Conservation (phyloP, 1,284 basidiomycete species). For the Sporisorium iseilematis-ciliati region DNA sequence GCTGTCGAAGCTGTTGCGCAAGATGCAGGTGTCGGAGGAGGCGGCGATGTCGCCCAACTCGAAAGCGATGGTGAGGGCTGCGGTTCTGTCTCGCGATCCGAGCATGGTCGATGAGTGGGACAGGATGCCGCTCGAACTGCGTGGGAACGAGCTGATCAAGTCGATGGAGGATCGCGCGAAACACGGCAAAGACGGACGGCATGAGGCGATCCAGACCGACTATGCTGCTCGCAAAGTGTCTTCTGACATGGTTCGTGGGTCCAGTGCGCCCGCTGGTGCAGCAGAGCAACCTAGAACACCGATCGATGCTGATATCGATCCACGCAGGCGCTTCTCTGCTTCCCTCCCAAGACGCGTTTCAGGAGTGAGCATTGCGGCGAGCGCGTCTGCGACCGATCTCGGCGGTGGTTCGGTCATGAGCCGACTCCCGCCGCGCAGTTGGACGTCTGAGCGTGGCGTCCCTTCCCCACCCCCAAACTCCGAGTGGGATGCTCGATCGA, state of each 20-base stretch:
- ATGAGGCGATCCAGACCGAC: constrained; percentile 38
- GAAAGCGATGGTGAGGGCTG: constrained; percentile 26
- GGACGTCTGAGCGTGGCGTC: constrained; percentile 49
- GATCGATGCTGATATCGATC: constrained; percentile 23
- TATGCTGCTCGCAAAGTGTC: constrained; percentile 11
- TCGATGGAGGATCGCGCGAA: constrained; percentile 44
- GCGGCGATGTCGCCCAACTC: constrained; percentile 33
- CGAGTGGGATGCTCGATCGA: constrained; percentile 45
- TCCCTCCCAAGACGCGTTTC: constrained; percentile 31
- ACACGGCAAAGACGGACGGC: constrained; percentile 40
- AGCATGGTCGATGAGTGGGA: constrained; percentile 37
- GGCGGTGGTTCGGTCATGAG: constrained; percentile 29
- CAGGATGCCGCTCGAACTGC: constrained; percentile 40
- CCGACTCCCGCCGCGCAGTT: constrained; percentile 55
- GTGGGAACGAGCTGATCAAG: constrained; percentile 40
- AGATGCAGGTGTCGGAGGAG: constrained; percentile 40
- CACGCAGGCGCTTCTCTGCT: constrained; percentile 26
- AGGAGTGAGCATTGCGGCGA: constrained; percentile 30
- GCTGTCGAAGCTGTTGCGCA: constrained; percentile 42
- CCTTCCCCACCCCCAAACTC: constrained; percentile 58
- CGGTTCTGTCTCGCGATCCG: constrained; percentile 25
- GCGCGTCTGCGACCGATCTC: constrained; percentile 31
- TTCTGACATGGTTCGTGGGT: constrained; percentile 27
- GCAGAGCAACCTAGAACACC: constrained; percentile 4
- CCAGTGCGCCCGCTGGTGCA: constrained; percentile 25